These are phyloP conservation scores for Tetrapisispora arboricola DNA, from an alignment of 805 yeast genomes.

Conservation along the genomic window DNA sequence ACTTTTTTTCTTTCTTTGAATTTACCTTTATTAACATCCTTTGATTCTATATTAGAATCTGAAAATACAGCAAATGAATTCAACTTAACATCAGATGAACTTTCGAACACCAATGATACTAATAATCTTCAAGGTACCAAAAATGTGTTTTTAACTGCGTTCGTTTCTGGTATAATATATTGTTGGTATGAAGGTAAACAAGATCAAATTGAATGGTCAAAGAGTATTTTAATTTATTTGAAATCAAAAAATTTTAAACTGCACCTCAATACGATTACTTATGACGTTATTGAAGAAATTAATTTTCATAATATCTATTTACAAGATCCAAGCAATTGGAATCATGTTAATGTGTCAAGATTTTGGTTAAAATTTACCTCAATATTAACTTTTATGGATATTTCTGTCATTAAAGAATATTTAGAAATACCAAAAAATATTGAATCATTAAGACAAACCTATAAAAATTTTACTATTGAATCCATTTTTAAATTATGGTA, in stretches of 20 bases:
- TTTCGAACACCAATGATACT: background rate
- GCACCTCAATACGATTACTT: constrained; percentile 19
- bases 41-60: background rate
- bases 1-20: constrained; percentile 22
- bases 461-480: constrained; percentile 20
- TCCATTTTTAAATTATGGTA: constrained; percentile 28
- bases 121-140: background rate
- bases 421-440: constrained; percentile 24
- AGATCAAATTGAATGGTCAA: constrained; percentile 41
- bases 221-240: constrained; percentile 22
- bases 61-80: background rate
- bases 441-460: constrained; percentile 23
- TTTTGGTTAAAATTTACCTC: constrained; percentile 28
- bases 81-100: too few species aligned
- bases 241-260: constrained; percentile 8
- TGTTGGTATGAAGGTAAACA: constrained; percentile 45
- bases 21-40: constrained; percentile 16
- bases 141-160: background rate
- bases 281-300: constrained; percentile 45
- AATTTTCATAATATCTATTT: constrained; percentile 40
- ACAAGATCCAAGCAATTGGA: constrained; percentile 43
- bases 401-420: constrained; percentile 17
- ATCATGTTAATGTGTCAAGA: constrained; percentile 23
- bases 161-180: constrained; percentile 44
- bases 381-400: constrained; percentile 20